A percentile compares a stretch with the other conserved stretches of the same genome.
Conservation (phyloP, 345 rosid species). For the Eucalyptus pauciflora region DNA sequence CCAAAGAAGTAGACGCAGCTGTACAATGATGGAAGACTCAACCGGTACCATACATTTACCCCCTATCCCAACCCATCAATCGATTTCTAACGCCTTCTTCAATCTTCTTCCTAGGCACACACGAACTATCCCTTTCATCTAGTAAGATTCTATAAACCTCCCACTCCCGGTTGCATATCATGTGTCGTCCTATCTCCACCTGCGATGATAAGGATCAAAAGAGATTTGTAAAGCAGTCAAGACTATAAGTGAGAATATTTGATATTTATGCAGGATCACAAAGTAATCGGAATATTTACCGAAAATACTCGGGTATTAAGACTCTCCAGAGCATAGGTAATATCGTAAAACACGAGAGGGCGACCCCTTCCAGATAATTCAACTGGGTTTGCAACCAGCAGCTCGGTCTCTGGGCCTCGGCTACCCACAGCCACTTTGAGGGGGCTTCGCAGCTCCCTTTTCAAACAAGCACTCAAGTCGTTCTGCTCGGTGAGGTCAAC, state of each 20-base stretch:
- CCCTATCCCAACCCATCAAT: slow-evolving; percentile 62
- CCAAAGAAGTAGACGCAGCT: not conserved
- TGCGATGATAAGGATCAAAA: not conserved
- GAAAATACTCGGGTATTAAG: slow-evolving; percentile 37
- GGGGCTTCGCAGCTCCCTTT: slow-evolving; percentile 51
- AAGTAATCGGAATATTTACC: slow-evolving; percentile 10
- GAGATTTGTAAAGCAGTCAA: not conserved
- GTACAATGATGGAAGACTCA: not conserved
- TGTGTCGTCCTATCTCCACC: slow-evolving; percentile 59
- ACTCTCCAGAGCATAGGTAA: slow-evolving; percentile 44
- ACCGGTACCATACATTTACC: not conserved
- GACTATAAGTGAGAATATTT: not conserved
- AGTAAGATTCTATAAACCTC: slow-evolving; percentile 55
- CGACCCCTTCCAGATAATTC: slow-evolving; percentile 62
- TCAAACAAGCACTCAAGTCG: slow-evolving; percentile 48
- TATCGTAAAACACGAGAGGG: slow-evolving; percentile 62
- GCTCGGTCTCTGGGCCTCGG: slow-evolving; percentile 59
- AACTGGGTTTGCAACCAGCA: slow-evolving; percentile 71
- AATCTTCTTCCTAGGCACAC: slow-evolving; percentile 34
- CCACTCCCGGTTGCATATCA: slow-evolving; percentile 48
- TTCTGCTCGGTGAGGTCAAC: slow-evolving; percentile 42
- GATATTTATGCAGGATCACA: not conserved
- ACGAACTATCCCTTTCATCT: slow-evolving; percentile 34
- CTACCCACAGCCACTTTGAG: slow-evolving; percentile 46
- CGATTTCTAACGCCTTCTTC: slow-evolving; percentile 33